A percentile compares a stretch with the other conserved stretches of the same genome.
Evolutionary conservation across 768 basidiomycete genomes (phyloP).

Genomic region (Pleurotus citrinopileatus): DNA sequence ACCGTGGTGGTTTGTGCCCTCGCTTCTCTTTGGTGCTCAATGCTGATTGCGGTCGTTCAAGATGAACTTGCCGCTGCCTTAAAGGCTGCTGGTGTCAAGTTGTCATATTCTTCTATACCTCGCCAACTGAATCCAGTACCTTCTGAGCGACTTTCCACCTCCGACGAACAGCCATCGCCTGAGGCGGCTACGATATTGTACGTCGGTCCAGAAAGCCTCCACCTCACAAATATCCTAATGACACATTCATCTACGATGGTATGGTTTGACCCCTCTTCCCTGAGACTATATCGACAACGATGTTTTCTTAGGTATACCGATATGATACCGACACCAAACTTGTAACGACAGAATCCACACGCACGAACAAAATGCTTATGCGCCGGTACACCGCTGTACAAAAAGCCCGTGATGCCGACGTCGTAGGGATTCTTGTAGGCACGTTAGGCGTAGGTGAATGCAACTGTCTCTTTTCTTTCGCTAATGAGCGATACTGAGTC

Average conservation of each 20-base stretch:
- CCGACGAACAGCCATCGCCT: neutral
- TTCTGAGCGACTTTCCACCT: neutral
- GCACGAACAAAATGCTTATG: constrained; percentile 84
- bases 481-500: neutral
- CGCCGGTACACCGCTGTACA: constrained; percentile 85
- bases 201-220: constrained; percentile 78
- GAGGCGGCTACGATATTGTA: constrained; percentile 35
- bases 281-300: neutral
- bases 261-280: constrained; percentile 13
- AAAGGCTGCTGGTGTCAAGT: constrained; percentile 19
- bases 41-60: constrained; percentile 17
- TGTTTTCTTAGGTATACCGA: constrained; percentile 56
- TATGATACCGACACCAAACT: constrained; percentile 61
- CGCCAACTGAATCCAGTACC: neutral
- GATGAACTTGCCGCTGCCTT: constrained; percentile 31
- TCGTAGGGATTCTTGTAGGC: constrained; percentile 93
- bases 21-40: neutral
- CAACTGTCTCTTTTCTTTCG: constrained; percentile 9
- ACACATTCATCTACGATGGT: constrained; percentile 70
- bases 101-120: neutral
- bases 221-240: constrained; percentile 82
- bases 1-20: constrained; percentile 51
- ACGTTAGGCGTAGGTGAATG: constrained; percentile 83
- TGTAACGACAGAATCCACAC: constrained; percentile 55
- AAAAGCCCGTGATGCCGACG: constrained; percentile 86